A percentile compares a stretch with the other conserved stretches of the same genome.
These are phyloP conservation scores for Coniferiporia weirii DNA, from an alignment of 1,284 basidiomycete genomes.

Conservation along the genomic window DNA sequence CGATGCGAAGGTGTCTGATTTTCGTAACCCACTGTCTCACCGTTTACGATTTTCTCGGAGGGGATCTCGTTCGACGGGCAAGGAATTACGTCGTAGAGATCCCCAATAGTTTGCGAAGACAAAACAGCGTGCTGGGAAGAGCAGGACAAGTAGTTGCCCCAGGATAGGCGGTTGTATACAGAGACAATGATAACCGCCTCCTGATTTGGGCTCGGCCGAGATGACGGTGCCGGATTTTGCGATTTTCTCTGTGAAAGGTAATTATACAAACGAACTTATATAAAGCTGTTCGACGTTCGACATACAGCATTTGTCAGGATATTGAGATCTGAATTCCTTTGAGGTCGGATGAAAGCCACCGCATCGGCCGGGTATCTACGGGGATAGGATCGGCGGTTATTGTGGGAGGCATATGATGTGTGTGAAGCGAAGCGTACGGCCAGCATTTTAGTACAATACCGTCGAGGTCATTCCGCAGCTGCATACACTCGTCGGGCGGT, in stretches of 20 bases:
- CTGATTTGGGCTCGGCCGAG: conserved; percentile 8
- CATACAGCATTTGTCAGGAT: conserved; percentile 44
- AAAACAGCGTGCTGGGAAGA: conserved; percentile 62
- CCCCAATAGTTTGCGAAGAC: conserved; percentile 67
- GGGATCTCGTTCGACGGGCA: conserved; percentile 58
- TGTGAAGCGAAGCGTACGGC: conserved; percentile 39
- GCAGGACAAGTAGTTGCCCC: conserved; percentile 56
- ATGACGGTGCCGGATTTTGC: background rate
- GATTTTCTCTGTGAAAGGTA: conserved; percentile 19
- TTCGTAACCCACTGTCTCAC: conserved; percentile 33
- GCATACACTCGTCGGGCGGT: conserved; percentile 38
- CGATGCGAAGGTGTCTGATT: conserved; percentile 18
- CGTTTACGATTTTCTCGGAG: conserved; percentile 33
- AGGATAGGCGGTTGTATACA: conserved; percentile 52
- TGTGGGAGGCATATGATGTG: background rate
- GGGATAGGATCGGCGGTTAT: conserved; percentile 5
- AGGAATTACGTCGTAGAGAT: conserved; percentile 55
- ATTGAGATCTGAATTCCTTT: conserved; percentile 63
- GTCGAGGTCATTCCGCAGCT: conserved; percentile 46
- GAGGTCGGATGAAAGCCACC: conserved; percentile 54
- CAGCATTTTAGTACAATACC: conserved; percentile 48
- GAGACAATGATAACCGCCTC: conserved; percentile 54
- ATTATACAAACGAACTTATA: background rate
- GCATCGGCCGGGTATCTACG: conserved; percentile 48
- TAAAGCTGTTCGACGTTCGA: conserved; percentile 18